Conservation (phyloP, 2,329 filamentous ascomycete species). For the Fusarium sp. region DNA sequence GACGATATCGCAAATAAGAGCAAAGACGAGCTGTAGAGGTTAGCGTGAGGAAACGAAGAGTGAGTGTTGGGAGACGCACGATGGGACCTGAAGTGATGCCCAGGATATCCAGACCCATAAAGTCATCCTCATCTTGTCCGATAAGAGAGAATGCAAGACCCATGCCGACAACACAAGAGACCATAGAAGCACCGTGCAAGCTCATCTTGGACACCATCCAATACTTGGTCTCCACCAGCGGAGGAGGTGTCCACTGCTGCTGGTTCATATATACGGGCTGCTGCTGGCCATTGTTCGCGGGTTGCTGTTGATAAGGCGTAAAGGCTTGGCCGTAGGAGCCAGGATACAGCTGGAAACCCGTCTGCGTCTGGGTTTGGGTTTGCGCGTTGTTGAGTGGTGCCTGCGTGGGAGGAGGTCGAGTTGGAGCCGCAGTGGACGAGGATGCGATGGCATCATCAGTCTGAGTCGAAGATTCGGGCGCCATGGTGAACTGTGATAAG, state of each 20-base stretch:
- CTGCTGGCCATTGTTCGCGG: constrained; percentile 11
- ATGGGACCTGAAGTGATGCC: constrained; percentile 30
- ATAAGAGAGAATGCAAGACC: constrained; percentile 45
- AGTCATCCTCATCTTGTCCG: neutral
- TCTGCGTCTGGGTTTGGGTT: constrained; percentile 14
- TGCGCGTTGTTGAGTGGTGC: constrained; percentile 15
- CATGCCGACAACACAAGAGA: constrained; percentile 44
- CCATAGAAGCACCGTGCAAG: constrained; percentile 45
- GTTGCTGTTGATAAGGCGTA: constrained; percentile 38
- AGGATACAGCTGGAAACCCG: constrained; percentile 37
- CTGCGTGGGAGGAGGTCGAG: constrained; percentile 27
- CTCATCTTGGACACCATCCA: constrained; percentile 48
- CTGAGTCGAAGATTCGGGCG: constrained; percentile 39
- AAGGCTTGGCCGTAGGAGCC: constrained; percentile 43
- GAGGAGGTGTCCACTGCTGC: constrained; percentile 31
- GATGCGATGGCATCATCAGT: constrained; percentile 26
- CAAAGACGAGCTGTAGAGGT: constrained; percentile 48
- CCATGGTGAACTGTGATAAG: constrained; percentile 26
- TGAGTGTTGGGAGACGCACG: constrained; percentile 21
- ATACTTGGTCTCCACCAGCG: constrained; percentile 22
- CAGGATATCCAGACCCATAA: constrained; percentile 16
- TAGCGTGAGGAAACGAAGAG: neutral
- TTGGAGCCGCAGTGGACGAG: constrained; percentile 9
- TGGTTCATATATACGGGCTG: neutral
- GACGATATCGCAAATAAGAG: constrained; percentile 53